Evolutionary conservation across 306 rosid species (phyloP).

Genomic region (Aeschynomene evenia): DNA sequence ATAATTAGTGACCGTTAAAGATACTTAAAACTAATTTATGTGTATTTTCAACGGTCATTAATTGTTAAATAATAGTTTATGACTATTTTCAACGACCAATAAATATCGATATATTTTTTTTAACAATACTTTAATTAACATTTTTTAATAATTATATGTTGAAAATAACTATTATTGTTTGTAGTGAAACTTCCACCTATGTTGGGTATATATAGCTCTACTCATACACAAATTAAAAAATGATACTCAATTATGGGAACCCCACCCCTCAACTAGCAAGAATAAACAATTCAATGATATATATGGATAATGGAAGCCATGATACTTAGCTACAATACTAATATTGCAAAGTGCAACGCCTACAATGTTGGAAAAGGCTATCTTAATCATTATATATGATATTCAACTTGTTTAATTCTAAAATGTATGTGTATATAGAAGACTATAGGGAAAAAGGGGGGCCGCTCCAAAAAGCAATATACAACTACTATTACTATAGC

Average conservation of each 20-base stretch:
- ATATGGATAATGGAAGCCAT: constrained; percentile 2
- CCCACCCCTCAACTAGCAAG: background rate
- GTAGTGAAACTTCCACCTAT: too few relatives aligned
- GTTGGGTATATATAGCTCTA: too few relatives aligned
- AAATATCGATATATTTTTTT: too few relatives aligned
- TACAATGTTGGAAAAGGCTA: constrained; percentile 35
- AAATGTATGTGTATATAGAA: background rate
- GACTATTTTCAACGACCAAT: too few relatives aligned
- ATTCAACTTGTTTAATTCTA: background rate
- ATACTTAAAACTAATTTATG: too few relatives aligned
- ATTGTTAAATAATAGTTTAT: too few relatives aligned
- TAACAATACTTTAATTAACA: too few relatives aligned
- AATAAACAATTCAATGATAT: background rate
- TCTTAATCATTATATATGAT: constrained; percentile 32
- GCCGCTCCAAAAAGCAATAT: background rate
- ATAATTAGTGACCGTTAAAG: too few relatives aligned
- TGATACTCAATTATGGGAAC: background rate
- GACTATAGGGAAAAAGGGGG: background rate
- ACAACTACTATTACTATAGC: background rate
- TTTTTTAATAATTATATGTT: too few relatives aligned
- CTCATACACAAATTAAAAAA: too few relatives aligned
- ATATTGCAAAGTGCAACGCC: constrained; percentile 31
- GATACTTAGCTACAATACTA: constrained; percentile 25
- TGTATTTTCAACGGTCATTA: too few relatives aligned
- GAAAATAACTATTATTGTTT: too few relatives aligned